Evolutionary conservation across 225 moss, liverwort and hornwort species (phyloP).

Genomic region (Takakia lepidozioides): DNA sequence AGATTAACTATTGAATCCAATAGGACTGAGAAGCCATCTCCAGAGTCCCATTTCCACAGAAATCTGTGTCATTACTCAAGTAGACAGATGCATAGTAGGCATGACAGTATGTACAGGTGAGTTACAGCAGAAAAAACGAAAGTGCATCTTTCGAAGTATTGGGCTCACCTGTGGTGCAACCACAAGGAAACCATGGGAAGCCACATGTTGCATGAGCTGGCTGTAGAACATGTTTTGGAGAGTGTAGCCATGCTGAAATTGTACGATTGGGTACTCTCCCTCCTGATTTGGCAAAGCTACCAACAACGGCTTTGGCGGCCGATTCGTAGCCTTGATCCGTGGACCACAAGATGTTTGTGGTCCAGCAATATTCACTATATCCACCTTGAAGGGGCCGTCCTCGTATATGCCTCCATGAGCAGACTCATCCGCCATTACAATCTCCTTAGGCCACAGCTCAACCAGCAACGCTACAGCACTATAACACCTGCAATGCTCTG

Average conservation of each 20-base stretch:
- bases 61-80: no score
- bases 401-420: constrained; percentile 58
- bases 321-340: constrained; percentile 1
- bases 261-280: constrained; percentile 59
- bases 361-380: constrained; percentile 24
- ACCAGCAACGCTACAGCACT: no score
- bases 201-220: constrained; percentile 61
- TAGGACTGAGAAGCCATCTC: no score
- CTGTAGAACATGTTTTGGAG: constrained; percentile 45
- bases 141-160: no score
- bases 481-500: no score
- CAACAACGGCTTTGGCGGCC: constrained; percentile 49
- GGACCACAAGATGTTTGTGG: constrained; percentile 14
- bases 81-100: no score
- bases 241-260: constrained; percentile 73
- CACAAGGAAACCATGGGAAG: constrained; percentile 75
- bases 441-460: no score
- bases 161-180: constrained; percentile 84
- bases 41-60: no score
- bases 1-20: no score
- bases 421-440: constrained; percentile 14
- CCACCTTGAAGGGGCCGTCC: constrained; percentile 62
- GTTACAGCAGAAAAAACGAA: no score
- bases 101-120: no score
- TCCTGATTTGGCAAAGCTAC: constrained; percentile 44